Percentiles rank a stretch among this genome's conserved stretches.
These are phyloP conservation scores for Rhizopus arrhizus DNA, from an alignment of 371 early-diverging fungal genomes.

Conservation along the genomic window DNA sequence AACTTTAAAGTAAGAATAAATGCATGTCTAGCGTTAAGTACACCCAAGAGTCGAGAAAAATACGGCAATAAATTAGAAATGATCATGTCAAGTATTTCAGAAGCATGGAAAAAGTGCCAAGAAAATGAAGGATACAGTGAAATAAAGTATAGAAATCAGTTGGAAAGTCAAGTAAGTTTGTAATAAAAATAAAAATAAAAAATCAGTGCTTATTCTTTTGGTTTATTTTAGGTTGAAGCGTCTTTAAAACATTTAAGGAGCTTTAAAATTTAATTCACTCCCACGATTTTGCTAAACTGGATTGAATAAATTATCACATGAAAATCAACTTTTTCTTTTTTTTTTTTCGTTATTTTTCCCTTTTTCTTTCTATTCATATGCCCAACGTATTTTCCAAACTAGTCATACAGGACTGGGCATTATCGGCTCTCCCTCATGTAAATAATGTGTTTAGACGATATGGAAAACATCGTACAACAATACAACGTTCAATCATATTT, in stretches of 20 bases:
- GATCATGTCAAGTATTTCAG: slow-evolving; percentile 50
- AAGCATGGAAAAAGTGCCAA: slow-evolving; percentile 45
- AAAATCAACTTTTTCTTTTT: slow-evolving; percentile 15
- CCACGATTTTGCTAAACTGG: not conserved
- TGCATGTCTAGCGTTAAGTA: slow-evolving; percentile 69
- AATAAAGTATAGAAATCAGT: slow-evolving; percentile 61
- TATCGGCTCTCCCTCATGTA: slow-evolving; percentile 29
- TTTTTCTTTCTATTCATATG: slow-evolving; percentile 18
- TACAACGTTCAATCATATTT: slow-evolving; percentile 48
- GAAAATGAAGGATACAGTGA: slow-evolving; percentile 57
- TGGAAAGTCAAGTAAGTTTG: slow-evolving; percentile 52
- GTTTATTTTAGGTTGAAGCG: slow-evolving; percentile 11
- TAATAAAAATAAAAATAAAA: not conserved
- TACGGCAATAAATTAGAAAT: slow-evolving; percentile 54
- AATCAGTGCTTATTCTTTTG: not conserved
- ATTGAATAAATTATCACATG: slow-evolving; percentile 22
- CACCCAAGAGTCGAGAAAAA: slow-evolving; percentile 43
- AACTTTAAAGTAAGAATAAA: slow-evolving; percentile 85
- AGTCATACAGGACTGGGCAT: slow-evolving; percentile 27
- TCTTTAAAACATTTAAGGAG: slow-evolving; percentile 8
- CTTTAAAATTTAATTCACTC: too few relatives aligned
- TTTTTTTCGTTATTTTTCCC: slow-evolving; percentile 3
- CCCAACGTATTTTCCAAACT: slow-evolving; percentile 41
- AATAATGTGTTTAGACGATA: slow-evolving; percentile 33
- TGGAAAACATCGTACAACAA: slow-evolving; percentile 42